Base-by-base conservation (phyloP, 768 basidiomycete species). In the Leucocoprinus leucothites region DNA sequence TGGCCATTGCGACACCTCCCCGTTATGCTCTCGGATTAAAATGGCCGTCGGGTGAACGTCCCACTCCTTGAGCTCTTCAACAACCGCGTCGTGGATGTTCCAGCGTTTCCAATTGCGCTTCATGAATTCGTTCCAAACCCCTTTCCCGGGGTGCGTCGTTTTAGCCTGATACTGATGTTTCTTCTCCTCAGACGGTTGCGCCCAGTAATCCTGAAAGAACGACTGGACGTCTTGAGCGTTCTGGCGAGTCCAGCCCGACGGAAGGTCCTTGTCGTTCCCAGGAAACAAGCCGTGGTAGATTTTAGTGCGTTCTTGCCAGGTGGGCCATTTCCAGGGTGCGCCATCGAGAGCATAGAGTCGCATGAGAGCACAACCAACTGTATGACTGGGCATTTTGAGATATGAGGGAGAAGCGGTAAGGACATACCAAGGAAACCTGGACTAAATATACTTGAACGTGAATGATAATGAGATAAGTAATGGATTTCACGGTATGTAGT, bases 211-310 rank as follows among this genome's bases (percentile, higher is more conserved):
- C 0, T 36, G 24, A 31, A 65, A 63, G 38, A 58, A 67, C 0
- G 61, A 48, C 0, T 45, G 2, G 25, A 65, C 51, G 18, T 56
- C 51, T 9, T 19, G 16, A 7, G 59, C 52, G 2, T 61, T 38
- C 1, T 40, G 21, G 1, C 51, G 51, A 16, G 59, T 59, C 58
- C 58, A 58, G 1, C 61, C 60, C 5, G 25, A 42, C 16, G 64
- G 65, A 3, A 66, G 60, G 9, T 40, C 36, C 3, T 44, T 25
- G 25, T 63, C 60, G 26, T 66, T 62, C 2, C 25, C 31, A 9
- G 61, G 60, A 44, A 68, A 68, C 8, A 68, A 55, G 18, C 65
- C 63, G 31, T 64, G 57, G 1, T 35, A 11, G 11, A 68, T 48
- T 2, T 63, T 61, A 9, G 67, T 66, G 3, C 57, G 47, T 3